Base-by-base conservation (phyloP, 1,139 yeast genomes). In the Taphrina sp. region DNA sequence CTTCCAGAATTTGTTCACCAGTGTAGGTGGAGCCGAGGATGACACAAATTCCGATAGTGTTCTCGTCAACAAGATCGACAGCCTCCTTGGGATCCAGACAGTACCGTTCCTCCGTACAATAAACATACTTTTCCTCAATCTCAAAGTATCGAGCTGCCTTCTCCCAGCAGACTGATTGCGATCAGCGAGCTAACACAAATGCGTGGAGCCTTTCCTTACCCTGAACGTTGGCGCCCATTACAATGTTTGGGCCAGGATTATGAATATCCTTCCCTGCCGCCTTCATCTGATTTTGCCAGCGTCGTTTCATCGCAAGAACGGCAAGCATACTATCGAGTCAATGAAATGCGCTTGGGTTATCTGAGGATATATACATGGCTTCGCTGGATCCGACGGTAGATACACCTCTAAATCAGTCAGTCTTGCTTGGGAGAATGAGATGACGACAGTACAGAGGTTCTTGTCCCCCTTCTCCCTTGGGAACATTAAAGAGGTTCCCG, bases 351-450 rank as follows among this genome's bases (percentile, higher is more conserved):
- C n/a, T n/a, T n/a, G n/a, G n/a, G n/a, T n/a, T n/a, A n/a, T n/a
- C n/a, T n/a, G n/a, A n/a, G n/a, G n/a, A n/a, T n/a, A n/a, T n/a
- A n/a, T n/a, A n/a, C n/a, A 89, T 82, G 3, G 96, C 96, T 69
- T 89, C 96, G 0, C 94, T 83, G 2, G 95, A 87, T 3, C 96
- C 96, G 1, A 96, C 88, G 56, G 95, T 86, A 37, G 96, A 94
- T 19, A 95, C 82, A 28, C 96, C 96, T 33, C 87, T 75, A 2
- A 92, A 83, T 16, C 16, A 12, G 43, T 22, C 43, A 3, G 43
- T 17, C 12, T 12, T 17, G 26, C 72, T 71, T 46, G 10, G 10
- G 31, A 28, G 7, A 8, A 8, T 28, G 31, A 8, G 10, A 8
- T 28, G 16, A 34, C 5, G 16, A 23, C 12, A n/a, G 23, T 17